Conservation (phyloP, 2,329 filamentous ascomycete species). For the Chaetomium sp. region DNA sequence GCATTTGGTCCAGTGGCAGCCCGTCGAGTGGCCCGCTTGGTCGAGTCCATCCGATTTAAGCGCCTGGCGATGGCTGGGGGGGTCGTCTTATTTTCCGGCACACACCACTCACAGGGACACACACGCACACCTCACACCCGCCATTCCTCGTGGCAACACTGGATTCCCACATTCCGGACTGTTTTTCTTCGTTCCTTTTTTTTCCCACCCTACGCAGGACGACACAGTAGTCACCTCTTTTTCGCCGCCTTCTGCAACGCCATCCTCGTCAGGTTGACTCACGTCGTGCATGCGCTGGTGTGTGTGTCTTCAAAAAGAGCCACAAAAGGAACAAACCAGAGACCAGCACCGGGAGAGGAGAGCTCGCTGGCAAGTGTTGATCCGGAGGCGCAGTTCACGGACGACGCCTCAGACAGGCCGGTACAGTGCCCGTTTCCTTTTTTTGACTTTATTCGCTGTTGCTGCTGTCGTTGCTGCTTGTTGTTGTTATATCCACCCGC, state of each 20-base stretch:
- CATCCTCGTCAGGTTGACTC: conserved; percentile 3
- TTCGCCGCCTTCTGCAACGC: conserved; percentile 9
- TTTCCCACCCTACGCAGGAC: too few relatives aligned
- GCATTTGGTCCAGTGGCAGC: conserved; percentile 35
- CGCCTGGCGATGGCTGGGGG: conserved; percentile 36
- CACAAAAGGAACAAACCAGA: conserved; percentile 1
- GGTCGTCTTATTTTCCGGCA: conserved; percentile 35
- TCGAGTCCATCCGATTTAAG: conserved; percentile 34
- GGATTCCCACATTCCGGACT: conserved; percentile 10
- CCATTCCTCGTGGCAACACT: conserved; percentile 19
- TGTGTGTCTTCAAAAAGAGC: background rate
- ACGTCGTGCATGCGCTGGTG: conserved; percentile 12
- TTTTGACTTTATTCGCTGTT: background rate
- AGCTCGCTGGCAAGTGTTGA: too few relatives aligned
- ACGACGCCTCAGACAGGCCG: too few relatives aligned
- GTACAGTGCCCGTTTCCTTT: too few relatives aligned
- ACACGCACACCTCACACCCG: too few relatives aligned
- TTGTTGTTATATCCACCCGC: background rate
- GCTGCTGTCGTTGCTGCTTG: conserved; percentile 2
- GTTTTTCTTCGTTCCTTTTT: conserved; percentile 12
- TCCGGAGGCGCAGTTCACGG: background rate
- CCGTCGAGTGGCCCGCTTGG: conserved; percentile 36
- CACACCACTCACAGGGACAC: conserved; percentile 19
- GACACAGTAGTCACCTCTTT: too few relatives aligned
- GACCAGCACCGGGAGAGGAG: too few relatives aligned